Evolutionary conservation across 768 basidiomycete species (phyloP), one percentile per base, ranked within the genome.

Genomic region (Nidularia pulvinata): DNA sequence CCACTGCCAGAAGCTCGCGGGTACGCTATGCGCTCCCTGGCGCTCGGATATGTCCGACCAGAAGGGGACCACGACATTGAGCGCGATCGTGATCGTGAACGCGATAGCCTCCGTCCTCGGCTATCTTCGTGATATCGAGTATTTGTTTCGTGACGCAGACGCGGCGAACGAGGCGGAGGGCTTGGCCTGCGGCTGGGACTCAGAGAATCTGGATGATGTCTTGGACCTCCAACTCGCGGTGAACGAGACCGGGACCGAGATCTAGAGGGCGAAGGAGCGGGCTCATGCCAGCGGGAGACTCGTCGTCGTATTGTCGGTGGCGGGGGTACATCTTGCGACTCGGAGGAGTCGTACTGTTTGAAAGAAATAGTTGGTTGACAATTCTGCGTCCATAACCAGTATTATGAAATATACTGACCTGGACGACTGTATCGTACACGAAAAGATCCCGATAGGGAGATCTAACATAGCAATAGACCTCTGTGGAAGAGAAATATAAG

Each of bases 371-470:
- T 35, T 48, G 46, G n/a, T 50, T 42, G 22, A 16, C 16, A 11
- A 56, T n/a, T n/a, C n/a, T n/a, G n/a, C n/a, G n/a, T n/a, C n/a
- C n/a, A n/a, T n/a, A n/a, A n/a, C n/a, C n/a, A 14, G 45, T 22
- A 39, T 7, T n/a, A 46, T 9, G 45, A 46, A 46, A 7, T 46
- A 46, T 32, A 61, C 69, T 57, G 60, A 91, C 94, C 83, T 97
- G 94, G 11, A 85, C 91, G 5, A 83, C 78, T 11, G 77, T 77
- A 65, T 98, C 95, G 64, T 95, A 98, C 9, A 83, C 77, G 49
- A 84, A 81, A 22, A 97, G 77, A 68, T 95, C 93, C 61, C 85
- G 84, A 67, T 85, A 96, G 1, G 95, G 95, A 7, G 93, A 95
- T 49, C 95, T 82, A 16, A 96, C 77, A 65, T 91, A 98, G 42